These are phyloP conservation scores for Suillus sp. DNA, from an alignment of 768 basidiomycete genomes.

Conservation along the genomic window DNA sequence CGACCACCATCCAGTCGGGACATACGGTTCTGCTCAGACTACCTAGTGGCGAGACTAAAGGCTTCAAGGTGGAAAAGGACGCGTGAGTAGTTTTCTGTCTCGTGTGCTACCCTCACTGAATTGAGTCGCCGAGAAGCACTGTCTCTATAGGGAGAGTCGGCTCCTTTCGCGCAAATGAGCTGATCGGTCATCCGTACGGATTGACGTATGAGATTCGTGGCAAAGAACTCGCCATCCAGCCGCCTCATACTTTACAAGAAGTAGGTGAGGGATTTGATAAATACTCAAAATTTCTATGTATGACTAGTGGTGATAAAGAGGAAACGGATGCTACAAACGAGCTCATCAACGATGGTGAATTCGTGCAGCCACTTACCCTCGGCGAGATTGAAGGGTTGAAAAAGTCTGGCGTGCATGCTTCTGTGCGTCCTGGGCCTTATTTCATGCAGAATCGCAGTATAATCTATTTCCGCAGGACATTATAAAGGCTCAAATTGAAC, in stretches of 20 bases:
- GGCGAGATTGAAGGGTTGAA: slow-evolving; percentile 86
- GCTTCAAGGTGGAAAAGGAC: slow-evolving; percentile 71
- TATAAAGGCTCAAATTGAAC: slow-evolving; percentile 90
- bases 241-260: slow-evolving; percentile 70
- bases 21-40: slow-evolving; percentile 79
- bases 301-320: slow-evolving; percentile 50
- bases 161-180: slow-evolving; percentile 72
- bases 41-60: slow-evolving; percentile 79
- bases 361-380: slow-evolving; percentile 79
- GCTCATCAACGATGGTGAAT: slow-evolving; percentile 84
- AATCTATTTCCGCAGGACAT: slow-evolving; percentile 69
- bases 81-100: slow-evolving; percentile 49
- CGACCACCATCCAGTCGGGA: slow-evolving; percentile 56
- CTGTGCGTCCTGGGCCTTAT: slow-evolving; percentile 44
- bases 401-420: slow-evolving; percentile 77
- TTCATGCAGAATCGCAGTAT: slow-evolving; percentile 11
- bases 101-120: slow-evolving; percentile 9
- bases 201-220: slow-evolving; percentile 83
- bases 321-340: slow-evolving; percentile 98
- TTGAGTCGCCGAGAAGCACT: slow-evolving; percentile 44
- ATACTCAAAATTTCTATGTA: slow-evolving; percentile 4
- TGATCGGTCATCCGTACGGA: slow-evolving; percentile 85
- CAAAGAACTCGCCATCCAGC: slow-evolving; percentile 64
- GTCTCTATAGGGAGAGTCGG: slow-evolving; percentile 85
- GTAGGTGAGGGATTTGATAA: slow-evolving; percentile 53